Evolutionary conservation across 2,329 filamentous ascomycete genomes (phyloP).

Genomic region (Ophiobolus disseminans): DNA sequence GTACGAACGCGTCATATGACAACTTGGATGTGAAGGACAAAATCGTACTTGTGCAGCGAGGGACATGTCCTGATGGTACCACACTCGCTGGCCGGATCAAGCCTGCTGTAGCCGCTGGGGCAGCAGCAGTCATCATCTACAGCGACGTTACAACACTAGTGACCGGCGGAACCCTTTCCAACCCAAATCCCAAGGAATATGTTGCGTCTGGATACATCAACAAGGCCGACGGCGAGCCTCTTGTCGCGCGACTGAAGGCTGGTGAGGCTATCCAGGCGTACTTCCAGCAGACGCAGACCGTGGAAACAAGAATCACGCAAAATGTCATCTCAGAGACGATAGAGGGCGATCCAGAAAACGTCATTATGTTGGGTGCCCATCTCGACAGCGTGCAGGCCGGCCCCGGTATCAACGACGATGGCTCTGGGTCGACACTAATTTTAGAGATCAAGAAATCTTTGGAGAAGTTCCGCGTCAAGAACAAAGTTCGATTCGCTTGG

Average conservation of each 20-base stretch:
- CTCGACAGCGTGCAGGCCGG: slow-evolving; percentile 48
- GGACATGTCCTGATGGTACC: slow-evolving; percentile 51
- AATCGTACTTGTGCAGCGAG: slow-evolving; percentile 53
- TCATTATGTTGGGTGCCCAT: slow-evolving; percentile 50
- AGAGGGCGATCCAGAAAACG: slow-evolving; percentile 46
- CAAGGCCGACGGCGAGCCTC: slow-evolving; percentile 51
- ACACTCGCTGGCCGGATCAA: slow-evolving; percentile 51
- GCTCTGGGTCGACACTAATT: slow-evolving; percentile 47
- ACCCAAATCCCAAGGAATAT: slow-evolving; percentile 45
- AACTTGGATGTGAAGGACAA: slow-evolving; percentile 50
- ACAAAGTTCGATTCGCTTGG: slow-evolving; percentile 52
- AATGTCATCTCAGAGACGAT: slow-evolving; percentile 51
- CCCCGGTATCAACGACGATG: slow-evolving; percentile 53
- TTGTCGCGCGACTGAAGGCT: slow-evolving; percentile 49
- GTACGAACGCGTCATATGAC: slow-evolving; percentile 48
- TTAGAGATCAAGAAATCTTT: slow-evolving; percentile 49
- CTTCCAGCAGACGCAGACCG: slow-evolving; percentile 55
- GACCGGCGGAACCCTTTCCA: slow-evolving; percentile 51
- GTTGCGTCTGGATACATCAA: slow-evolving; percentile 53
- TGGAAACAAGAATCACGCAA: slow-evolving; percentile 59
- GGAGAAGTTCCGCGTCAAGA: slow-evolving; percentile 48
- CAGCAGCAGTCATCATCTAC: slow-evolving; percentile 53
- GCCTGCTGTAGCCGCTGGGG: slow-evolving; percentile 52
- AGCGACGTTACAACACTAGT: slow-evolving; percentile 47
- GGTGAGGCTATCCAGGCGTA: slow-evolving; percentile 51